Evolutionary conservation across 768 basidiomycete species (phyloP).

Genomic region (Mycena rebaudengoi): DNA sequence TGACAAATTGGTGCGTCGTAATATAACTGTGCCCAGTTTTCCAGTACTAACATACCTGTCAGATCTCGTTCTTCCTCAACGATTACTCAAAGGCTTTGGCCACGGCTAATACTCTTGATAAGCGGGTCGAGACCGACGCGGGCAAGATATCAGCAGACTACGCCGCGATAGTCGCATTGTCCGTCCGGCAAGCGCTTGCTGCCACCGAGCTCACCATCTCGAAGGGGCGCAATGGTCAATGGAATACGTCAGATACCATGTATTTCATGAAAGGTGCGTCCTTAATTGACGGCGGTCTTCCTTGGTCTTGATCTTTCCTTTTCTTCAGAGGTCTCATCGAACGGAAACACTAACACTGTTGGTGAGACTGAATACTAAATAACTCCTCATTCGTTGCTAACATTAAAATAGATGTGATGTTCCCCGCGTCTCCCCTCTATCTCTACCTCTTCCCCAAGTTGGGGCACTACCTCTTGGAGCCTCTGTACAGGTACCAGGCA

Average conservation of each 20-base stretch:
- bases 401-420: slow-evolving; percentile 55
- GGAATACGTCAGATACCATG: slow-evolving; percentile 59
- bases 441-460: slow-evolving; percentile 63
- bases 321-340: slow-evolving; percentile 61
- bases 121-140: slow-evolving; percentile 54
- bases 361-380: slow-evolving; percentile 28
- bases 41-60: too few species aligned
- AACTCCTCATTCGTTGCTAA: slow-evolving; percentile 7
- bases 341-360: slow-evolving; percentile 48
- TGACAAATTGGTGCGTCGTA: slow-evolving; percentile 29
- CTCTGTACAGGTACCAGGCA: slow-evolving; percentile 71
- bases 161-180: slow-evolving; percentile 59
- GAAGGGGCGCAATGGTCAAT: slow-evolving; percentile 51
- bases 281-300: not conserved
- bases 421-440: slow-evolving; percentile 60
- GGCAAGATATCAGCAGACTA: slow-evolving; percentile 58
- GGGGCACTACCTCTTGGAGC: slow-evolving; percentile 67
- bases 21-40: too few species aligned
- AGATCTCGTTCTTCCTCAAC: slow-evolving; percentile 39
- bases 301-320: not conserved
- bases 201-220: slow-evolving; percentile 66
- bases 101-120: slow-evolving; percentile 57
- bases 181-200: slow-evolving; percentile 61
- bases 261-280: slow-evolving; percentile 64
- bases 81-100: slow-evolving; percentile 54